Evolutionary conservation across 23 red algal species (phyloP), one percentile per base, ranked within the genome.

Genomic region (Pyropia yezoensis): DNA sequence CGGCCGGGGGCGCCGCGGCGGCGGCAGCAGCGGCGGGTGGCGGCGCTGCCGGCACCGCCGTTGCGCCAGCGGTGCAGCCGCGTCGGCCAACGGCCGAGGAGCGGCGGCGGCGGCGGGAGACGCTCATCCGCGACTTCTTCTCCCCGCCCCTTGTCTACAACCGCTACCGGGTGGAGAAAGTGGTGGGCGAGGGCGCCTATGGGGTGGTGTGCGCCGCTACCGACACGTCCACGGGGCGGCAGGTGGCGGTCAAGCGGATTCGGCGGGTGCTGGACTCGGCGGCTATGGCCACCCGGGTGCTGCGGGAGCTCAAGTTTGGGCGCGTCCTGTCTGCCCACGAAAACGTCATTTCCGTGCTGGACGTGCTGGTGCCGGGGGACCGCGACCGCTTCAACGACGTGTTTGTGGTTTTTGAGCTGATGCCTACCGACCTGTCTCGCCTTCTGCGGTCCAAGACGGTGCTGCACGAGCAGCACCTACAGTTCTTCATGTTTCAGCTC

Each of bases 271-370:
- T 96, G 19, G 78, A 85, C 45, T 76, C 63, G 18, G 28, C 67
- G 60, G 76, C 75, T 26, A 83, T 84, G 86, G 91, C 91, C 52
- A 82, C 83, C 17, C 73, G 91, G 45, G 78, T 89, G 22, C 66
- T 96, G 52, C 67, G 91, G 11, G 91, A 96, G 65, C 72, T 96
- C 33, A 96, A 96, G 77, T 84, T 96, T 66, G 32, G 90, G 67
- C 77, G 91, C 51, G 14, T 96, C 65, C 67, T 96, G 65, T 66
- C 58, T 34, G 78, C 69, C 50, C 91, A 96, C 59, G 75, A 86
- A 51, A 96, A 96, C 54, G 80, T 96, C 50, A 84, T 89, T 6
- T 70, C 71, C 3, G 66, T 96, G 6, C 58, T 65, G 56, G 91
- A 96, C 62, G 91, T 96, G 33, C 66, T 96, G 18, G 32, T 85